Base-by-base conservation (phyloP, 768 basidiomycete genomes). In the Leccinum arenicola region DNA sequence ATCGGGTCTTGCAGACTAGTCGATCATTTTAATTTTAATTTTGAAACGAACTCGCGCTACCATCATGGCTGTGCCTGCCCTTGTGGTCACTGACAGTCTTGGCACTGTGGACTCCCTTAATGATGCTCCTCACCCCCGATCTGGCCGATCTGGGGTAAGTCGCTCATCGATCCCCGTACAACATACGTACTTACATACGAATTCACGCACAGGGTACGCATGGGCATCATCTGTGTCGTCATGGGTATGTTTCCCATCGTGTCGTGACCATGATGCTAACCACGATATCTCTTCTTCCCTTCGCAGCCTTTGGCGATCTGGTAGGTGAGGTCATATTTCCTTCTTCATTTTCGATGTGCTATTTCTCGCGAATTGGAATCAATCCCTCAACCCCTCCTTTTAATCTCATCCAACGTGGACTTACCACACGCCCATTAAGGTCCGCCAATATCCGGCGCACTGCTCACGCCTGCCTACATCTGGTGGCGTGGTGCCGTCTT, bases 401-500 rank as follows among this genome's bases (percentile, higher is more conserved):
- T 17, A 4, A 5, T n/a, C 14, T 38, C 11, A 23, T 5, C 4
- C 3, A n/a, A 43, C 17, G n/a, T n/a, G 10, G 40, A 43, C 40
- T 43, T n/a, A 19, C 17, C 38, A 9, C 17, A 43, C n/a, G 40
- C 9, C 40, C 40, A 43, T 43, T 1, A 23, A 65, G 84, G 84
- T 10, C 80, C 83, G 0, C 85, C 86, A 1, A 80, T 86, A 57
- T 79, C 79, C 35, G 86, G 86, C 0, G 80, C 83, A 4, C 70
- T 87, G 27, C 77, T 87, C 7, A 78, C 82, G 0, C 61, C 74
- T 8, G 68, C 75, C 0, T 85, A 80, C 58, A 64, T 80, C 6
- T 87, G 86, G 86, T 85, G 83, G 82, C 75, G 80, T 35, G 82
- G 83, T 1, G 79, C 79, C 11, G 56, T 85, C 8, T 87, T 85